Evolutionary conservation across 352 stramenopile species (phyloP), one percentile per base, ranked within the genome.

Genomic region (Phytophthora cryptogea): DNA sequence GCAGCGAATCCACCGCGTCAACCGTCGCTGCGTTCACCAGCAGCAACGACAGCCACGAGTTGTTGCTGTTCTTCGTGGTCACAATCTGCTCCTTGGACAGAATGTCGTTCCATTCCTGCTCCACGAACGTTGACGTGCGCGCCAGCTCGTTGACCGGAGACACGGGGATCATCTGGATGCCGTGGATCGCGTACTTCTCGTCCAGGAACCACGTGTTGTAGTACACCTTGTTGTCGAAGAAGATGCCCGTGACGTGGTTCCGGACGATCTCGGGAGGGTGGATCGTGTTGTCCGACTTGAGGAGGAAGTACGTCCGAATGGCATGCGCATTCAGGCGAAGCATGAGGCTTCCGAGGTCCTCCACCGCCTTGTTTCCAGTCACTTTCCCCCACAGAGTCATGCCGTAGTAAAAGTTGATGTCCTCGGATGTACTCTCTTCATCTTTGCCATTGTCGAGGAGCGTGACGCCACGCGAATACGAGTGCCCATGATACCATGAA

Each of bases 381-480:
- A 79, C 78, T 36, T 74, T 59, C 4, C 84, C 81, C 78, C 78
- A 93, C n/a, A 93, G 44, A 44, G 75, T 86, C 81, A 93, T 90
- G 27, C 76, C 81, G 56, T 90, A 91, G 63, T 74, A 78, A 39
- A 93, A 90, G 57, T 93, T 93, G 53, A 91, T 76, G 46, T 93
- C 84, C 44, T 93, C 84, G 0, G 80, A 89, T 4, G 81, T 87
- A 7, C 74, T 88, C 52, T 92, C 83, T 32, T 89, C 75, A 28
- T 92, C 83, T 57, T 92, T 92, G 39, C 80, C 83, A 32, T 90
- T 72, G 5, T 74, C 70, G 5, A 87, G 48, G 11, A 76, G 68
- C 11, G 76, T 88, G 9, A 81, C 75, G 30, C 83, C 83, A 54
- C 83, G 83, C 28, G 83, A 90, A 40, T 86, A 85, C 37, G 83